Evolutionary conservation across 192 early-diverging fungal species (phyloP).

Genomic region (Backusella tuberculispora): DNA sequence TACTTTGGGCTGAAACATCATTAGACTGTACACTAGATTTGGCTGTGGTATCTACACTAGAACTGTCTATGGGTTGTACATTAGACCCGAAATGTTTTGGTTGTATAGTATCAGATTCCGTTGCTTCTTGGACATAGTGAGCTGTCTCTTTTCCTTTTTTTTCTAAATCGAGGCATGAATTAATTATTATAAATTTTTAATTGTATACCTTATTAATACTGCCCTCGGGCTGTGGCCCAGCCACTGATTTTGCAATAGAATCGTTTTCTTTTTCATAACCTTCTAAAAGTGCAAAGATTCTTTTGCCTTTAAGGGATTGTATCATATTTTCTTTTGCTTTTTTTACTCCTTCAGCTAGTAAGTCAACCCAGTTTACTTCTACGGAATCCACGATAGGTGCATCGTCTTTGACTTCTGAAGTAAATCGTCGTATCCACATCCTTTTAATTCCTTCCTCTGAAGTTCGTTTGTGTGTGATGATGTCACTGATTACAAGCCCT

Average conservation of each 20-base stretch:
- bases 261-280: constrained; percentile 19
- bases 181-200: constrained; percentile 20
- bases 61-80: constrained; percentile 17
- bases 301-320: constrained; percentile 20
- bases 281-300: constrained; percentile 21
- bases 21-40: constrained; percentile 14
- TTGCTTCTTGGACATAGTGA: constrained; percentile 21
- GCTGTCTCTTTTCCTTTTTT: constrained; percentile 21
- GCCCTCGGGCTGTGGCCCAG: constrained; percentile 12
- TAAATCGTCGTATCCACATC: constrained; percentile 20
- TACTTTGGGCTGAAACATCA: constrained; percentile 21
- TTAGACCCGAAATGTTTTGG: constrained; percentile 20
- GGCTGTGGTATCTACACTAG: constrained; percentile 17
- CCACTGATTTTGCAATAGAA: constrained; percentile 19
- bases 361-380: constrained; percentile 22
- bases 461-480: constrained; percentile 18
- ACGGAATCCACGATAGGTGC: constrained; percentile 13
- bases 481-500: constrained; percentile 12
- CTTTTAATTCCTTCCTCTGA: constrained; percentile 12
- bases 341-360: constrained; percentile 20
- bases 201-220: constrained; percentile 17
- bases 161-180: constrained; percentile 17
- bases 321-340: constrained; percentile 20
- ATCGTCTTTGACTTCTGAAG: constrained; percentile 18
- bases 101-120: constrained; percentile 16